A percentile compares a stretch with the other conserved stretches of the same genome.
Conservation (phyloP, 2,329 filamentous ascomycete species). For the Aspergillus persii region DNA sequence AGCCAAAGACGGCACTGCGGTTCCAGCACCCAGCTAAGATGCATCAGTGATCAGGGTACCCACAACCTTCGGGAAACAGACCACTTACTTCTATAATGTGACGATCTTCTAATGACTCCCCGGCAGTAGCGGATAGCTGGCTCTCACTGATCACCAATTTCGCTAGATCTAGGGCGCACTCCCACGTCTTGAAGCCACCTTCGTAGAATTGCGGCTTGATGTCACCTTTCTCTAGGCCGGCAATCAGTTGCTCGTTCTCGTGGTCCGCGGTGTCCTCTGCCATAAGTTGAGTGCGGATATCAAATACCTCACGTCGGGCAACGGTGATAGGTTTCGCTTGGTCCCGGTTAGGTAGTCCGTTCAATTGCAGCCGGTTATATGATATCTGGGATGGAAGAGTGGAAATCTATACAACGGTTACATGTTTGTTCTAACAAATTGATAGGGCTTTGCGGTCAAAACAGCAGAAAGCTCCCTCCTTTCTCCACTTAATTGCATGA, state of each 20-base stretch:
- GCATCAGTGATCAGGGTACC: neutral
- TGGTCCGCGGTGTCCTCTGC: slow-evolving; percentile 51
- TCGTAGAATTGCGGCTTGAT: slow-evolving; percentile 62
- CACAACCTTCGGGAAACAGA: neutral
- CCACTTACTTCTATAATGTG: slow-evolving; percentile 43
- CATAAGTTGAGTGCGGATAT: slow-evolving; percentile 63
- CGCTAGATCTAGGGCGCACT: slow-evolving; percentile 62
- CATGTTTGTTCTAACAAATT: slow-evolving; percentile 6
- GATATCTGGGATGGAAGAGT: slow-evolving; percentile 59
- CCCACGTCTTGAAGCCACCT: slow-evolving; percentile 68
- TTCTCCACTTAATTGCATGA: neutral
- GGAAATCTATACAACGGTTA: slow-evolving; percentile 43
- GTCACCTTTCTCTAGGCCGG: slow-evolving; percentile 55
- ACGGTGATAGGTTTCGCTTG: slow-evolving; percentile 30
- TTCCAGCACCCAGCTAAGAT: slow-evolving; percentile 59
- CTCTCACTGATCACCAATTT: slow-evolving; percentile 30
- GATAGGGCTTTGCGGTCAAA: neutral
- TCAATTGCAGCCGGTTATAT: slow-evolving; percentile 54
- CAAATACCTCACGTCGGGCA: slow-evolving; percentile 61
- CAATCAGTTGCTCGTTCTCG: slow-evolving; percentile 44
- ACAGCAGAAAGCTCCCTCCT: neutral
- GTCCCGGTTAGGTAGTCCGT: slow-evolving; percentile 15
- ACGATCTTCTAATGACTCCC: slow-evolving; percentile 22
- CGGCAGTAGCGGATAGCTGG: neutral
- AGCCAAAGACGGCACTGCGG: slow-evolving; percentile 56